Conservation (phyloP, 2,329 filamentous ascomycete species). For the Lasiodiplodia hormozganensis region DNA sequence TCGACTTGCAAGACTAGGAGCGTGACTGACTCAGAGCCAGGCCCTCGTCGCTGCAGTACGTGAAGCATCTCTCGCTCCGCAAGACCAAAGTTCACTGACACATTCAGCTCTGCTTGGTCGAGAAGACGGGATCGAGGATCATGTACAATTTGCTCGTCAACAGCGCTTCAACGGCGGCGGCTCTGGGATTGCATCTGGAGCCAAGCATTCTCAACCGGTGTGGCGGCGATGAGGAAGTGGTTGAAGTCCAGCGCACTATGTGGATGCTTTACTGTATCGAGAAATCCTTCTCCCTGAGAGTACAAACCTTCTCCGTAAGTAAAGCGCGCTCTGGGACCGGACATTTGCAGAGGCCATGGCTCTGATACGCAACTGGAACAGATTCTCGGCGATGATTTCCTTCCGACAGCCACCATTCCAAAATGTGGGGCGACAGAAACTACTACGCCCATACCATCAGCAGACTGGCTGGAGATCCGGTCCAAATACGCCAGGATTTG, state of each 20-base stretch:
- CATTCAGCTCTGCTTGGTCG: neutral
- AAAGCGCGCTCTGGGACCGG: neutral
- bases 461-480: neutral
- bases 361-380: neutral
- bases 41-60: neutral
- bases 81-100: neutral
- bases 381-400: neutral
- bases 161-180: neutral
- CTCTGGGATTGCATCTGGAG: neutral
- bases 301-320: neutral
- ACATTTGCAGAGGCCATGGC: neutral
- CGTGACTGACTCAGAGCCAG: neutral
- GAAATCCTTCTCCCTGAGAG: neutral
- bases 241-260: neutral
- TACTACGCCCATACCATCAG: neutral
- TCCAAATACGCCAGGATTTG: neutral
- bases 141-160: neutral
- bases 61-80: neutral
- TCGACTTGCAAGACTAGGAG: neutral
- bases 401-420: neutral
- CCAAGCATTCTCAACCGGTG: neutral
- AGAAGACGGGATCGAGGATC: neutral
- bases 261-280: slow-evolving; percentile 1
- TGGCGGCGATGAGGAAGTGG: neutral
- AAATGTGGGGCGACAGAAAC: neutral